These are phyloP conservation scores for Fusarium cyanostomum DNA, from an alignment of 2,329 filamentous ascomycete genomes.

Conservation along the genomic window DNA sequence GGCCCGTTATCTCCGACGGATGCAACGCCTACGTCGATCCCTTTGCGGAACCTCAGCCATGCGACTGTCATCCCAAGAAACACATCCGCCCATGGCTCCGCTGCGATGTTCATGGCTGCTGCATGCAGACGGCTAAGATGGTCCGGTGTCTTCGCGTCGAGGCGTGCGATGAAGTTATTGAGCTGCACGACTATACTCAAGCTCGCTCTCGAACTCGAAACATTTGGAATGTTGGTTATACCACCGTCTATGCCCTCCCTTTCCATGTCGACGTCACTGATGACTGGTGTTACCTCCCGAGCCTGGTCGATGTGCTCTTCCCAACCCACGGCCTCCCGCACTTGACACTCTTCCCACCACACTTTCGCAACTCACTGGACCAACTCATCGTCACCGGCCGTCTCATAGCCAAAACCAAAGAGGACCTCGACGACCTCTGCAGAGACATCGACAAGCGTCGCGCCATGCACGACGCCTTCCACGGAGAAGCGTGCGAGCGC, in stretches of 20 bases:
- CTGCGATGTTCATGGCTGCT: constrained; percentile 44
- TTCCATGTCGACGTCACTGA: not conserved
- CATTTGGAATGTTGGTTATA: constrained; percentile 2
- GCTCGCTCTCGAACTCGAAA: not conserved
- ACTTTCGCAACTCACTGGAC: not conserved
- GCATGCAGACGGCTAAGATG: constrained; percentile 26
- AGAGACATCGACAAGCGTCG: not conserved
- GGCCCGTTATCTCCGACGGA: constrained; percentile 42
- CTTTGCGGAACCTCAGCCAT: constrained; percentile 33
- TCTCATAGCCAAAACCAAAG: constrained; percentile 8
- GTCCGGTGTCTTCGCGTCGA: constrained; percentile 25
- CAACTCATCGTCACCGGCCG: constrained; percentile 12
- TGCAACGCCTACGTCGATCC: constrained; percentile 34
- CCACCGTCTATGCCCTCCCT: not conserved
- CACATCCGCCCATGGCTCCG: constrained; percentile 9
- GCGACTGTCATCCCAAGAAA: constrained; percentile 28
- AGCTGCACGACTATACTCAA: constrained; percentile 36
- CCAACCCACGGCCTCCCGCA: not conserved
- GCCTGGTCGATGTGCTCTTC: constrained; percentile 12
- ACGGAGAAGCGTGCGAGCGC: constrained; percentile 22
- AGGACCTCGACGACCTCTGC: not conserved
- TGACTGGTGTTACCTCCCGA: not conserved
- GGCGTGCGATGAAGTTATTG: constrained; percentile 9
- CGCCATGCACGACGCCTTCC: constrained; percentile 2
- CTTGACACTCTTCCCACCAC: not conserved